Base-by-base conservation (phyloP, 805 yeast genomes). In the Saturnispora serradocipensis region DNA sequence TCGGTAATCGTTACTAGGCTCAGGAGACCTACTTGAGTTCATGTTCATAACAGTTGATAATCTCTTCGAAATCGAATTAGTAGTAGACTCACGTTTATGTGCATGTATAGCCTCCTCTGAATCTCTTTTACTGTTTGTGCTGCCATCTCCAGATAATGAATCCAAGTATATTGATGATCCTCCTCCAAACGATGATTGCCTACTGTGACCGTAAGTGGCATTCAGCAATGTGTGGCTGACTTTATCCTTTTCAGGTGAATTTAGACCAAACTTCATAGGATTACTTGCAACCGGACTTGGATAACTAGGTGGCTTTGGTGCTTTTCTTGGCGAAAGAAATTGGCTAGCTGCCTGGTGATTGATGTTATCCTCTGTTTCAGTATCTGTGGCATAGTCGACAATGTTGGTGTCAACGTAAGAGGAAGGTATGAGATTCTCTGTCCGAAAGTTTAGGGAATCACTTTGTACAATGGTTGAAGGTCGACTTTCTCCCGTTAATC, bases 301-400 rank as follows among this genome's bases (percentile, higher is more conserved):
- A 48, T 58, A 60, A 46, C 46, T 52, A 3, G 89, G 89, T 0
- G 88, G 88, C 49, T 75, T 75, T 1, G 90, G 90, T 0, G 88
- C 86, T 59, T 72, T 81, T 66, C 88, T 73, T n/a, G 88, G 88
- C 0, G 88, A 82, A 18, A 73, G 66, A 61, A 82, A 83, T 35
- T 52, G 58, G 24, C 46, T 51, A 11, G 44, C 18, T 3, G 28
- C 32, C 13, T 16, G 27, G 24, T 42, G 15, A 16, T 30, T 44
- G n/a, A 30, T 34, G 16, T 16, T n/a, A 16, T 48, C 34, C 13
- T 22, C 40, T 34, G 38, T 24, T 11, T 24, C 34, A 20, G 20
- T 28, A 16, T 48, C 45, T 22, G 42, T 38, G 22, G 15, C 42
- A 38, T 38, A 38, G 10, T 38, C 42, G 10, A 10, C 42, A n/a